Conservation (phyloP, 176 grass and related monocot genomes). For the Puya raimondii region DNA sequence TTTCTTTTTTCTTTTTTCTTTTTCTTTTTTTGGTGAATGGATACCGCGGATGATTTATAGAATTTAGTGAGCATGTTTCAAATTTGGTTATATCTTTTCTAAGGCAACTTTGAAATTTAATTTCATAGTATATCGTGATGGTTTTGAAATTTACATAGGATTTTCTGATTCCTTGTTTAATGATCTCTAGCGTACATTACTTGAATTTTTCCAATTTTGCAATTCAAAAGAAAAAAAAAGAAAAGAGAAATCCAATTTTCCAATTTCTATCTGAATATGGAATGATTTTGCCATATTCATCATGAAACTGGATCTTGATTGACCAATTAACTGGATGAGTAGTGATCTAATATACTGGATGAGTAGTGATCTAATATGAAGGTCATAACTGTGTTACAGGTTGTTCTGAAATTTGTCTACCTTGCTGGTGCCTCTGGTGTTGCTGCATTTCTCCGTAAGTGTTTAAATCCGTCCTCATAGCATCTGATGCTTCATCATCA, state of each 20-base stretch:
- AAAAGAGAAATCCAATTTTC: neutral
- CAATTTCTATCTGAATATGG: neutral
- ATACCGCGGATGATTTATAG: no score
- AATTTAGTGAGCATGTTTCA: no score
- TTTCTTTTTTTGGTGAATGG: no score
- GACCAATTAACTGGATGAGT: neutral
- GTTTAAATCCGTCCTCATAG: neutral
- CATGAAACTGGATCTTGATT: neutral
- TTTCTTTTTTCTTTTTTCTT: no score
- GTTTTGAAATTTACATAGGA: no score
- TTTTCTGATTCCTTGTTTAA: no score
- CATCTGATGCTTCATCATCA: neutral
- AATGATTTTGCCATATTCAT: neutral
- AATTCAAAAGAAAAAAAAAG: neutral
- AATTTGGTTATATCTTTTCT: neutral
- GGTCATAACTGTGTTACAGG: slow-evolving; percentile 30
- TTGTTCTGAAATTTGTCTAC: slow-evolving; percentile 54
- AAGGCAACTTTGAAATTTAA: neutral
- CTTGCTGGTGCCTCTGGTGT: slow-evolving; percentile 36
- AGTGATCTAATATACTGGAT: no score
- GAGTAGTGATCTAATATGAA: slow-evolving; percentile 8
- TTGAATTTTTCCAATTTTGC: no score
- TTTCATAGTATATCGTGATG: no score
- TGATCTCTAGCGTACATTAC: no score
- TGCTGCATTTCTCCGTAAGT: slow-evolving; percentile 64